A percentile compares a stretch with the other conserved stretches of the same genome.
phyloP scores from a whole-genome alignment of 2,329 filamentous ascomycete species.

The Apiospora aurea region DNA sequence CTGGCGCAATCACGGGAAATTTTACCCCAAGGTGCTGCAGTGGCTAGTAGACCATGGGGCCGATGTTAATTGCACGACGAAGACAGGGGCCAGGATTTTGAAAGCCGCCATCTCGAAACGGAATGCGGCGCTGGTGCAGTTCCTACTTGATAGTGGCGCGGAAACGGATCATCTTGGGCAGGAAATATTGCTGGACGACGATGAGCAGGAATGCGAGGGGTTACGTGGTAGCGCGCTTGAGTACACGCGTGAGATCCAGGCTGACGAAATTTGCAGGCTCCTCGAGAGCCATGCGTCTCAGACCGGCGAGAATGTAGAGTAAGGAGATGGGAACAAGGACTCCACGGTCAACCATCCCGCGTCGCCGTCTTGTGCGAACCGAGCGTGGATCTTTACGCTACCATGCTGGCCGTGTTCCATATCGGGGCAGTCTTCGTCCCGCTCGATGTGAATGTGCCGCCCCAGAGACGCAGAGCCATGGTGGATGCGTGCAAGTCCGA shows the following conservation, averaged over 20 bases:
- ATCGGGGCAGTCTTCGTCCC: background rate
- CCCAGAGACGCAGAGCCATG: background rate
- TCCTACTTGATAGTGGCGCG: background rate
- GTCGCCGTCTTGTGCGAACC: slow-evolving; percentile 4
- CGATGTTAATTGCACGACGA: background rate
- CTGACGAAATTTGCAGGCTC: background rate
- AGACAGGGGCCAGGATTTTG: background rate
- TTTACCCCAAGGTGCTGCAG: slow-evolving; percentile 5
- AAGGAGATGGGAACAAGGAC: background rate
- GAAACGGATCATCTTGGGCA: background rate
- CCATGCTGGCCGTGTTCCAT: background rate
- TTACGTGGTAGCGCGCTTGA: background rate
- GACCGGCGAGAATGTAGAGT: background rate
- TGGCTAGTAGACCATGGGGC: background rate
- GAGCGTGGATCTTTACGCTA: background rate
- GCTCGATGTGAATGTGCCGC: background rate
- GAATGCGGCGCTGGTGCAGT: background rate
- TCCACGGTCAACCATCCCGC: too few species aligned
- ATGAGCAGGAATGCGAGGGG: background rate
- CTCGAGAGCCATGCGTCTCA: background rate
- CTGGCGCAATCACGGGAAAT: background rate
- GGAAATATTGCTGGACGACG: background rate
- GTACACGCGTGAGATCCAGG: background rate
- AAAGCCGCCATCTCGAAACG: background rate
- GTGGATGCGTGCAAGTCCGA: background rate